Base-by-base conservation (phyloP, 352 stramenopile species). In the Aphanomyces astaci region DNA sequence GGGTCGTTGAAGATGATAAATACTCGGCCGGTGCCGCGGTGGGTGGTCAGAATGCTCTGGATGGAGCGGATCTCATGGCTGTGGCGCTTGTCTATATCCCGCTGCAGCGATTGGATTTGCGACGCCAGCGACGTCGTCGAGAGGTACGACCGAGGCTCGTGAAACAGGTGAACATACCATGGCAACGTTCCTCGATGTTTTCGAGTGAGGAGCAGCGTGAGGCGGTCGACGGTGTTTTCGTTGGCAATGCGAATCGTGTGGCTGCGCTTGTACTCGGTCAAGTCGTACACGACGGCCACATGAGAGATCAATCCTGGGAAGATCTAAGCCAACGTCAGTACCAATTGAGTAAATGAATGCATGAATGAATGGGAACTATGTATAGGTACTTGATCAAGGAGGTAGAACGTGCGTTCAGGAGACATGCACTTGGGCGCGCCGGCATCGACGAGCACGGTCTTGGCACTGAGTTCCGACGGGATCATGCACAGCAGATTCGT, bases 1-100 rank as follows among this genome's bases (percentile, higher is more conserved):
- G 84, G 67, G 28, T 76, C 88, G 71, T 88, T 89, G 73, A 94
- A 94, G 46, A 92, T 81, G 46, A 94, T 71, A 67, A 94, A 94
- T 2, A 85, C 79, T 24, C 86, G 84, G 0, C 86, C 86, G 5
- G 86, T 85, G 31, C 86, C 84, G 57, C 86, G 78, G 71, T 90
- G 87, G 68, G 84, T 72, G 40, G 80, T 77, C 64, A 92, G 65
- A 30, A 92, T 82, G 24, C 76, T 72, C 24, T 81, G 72, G 25
- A 94, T 63, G 51, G 75, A 79, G 45, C 78, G 72, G 7, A 76
- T 71, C 52, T 94, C 86, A 32, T 73, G 69, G 24, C 82, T 68
- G 28, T 79, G 78, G n/a, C 90, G 76, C 46, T 77, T 60, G 57
- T 87, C 75, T 45, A 94, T 90, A 25, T 76, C 66, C 11, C 39